phyloP scores from a whole-genome alignment of 1,139 yeast genomes.

The Hemisphaericaspora xylofermentans region DNA sequence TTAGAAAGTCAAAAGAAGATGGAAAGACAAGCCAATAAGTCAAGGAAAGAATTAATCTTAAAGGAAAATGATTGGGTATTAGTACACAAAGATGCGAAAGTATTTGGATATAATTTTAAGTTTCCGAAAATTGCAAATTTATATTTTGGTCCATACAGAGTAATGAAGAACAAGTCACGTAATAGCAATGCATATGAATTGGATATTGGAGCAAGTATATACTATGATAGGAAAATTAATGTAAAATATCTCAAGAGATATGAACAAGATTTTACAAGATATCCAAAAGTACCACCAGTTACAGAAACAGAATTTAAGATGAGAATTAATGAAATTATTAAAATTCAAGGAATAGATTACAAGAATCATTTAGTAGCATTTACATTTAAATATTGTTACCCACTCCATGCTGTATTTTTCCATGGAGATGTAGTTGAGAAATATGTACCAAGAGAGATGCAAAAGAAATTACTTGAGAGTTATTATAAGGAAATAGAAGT shows the following conservation, averaged over 20 bases:
- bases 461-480: no score
- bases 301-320: background rate
- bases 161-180: background rate
- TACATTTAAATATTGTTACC: background rate
- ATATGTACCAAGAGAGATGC: no score
- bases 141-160: background rate
- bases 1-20: background rate
- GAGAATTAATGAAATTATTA: background rate
- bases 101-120: background rate
- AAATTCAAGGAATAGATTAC: background rate
- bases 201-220: background rate
- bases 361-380: background rate
- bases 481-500: no score
- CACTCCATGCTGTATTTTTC: background rate
- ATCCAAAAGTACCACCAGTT: background rate
- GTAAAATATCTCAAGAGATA: background rate
- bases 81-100: background rate
- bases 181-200: background rate
- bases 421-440: no score
- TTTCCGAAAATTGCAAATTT: background rate
- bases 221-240: background rate
- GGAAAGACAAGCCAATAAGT: background rate
- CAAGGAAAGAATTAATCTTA: background rate
- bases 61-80: background rate
- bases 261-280: background rate